Evolutionary conservation across 768 basidiomycete species (phyloP).

Genomic region (Gelatoporia subvermispora): DNA sequence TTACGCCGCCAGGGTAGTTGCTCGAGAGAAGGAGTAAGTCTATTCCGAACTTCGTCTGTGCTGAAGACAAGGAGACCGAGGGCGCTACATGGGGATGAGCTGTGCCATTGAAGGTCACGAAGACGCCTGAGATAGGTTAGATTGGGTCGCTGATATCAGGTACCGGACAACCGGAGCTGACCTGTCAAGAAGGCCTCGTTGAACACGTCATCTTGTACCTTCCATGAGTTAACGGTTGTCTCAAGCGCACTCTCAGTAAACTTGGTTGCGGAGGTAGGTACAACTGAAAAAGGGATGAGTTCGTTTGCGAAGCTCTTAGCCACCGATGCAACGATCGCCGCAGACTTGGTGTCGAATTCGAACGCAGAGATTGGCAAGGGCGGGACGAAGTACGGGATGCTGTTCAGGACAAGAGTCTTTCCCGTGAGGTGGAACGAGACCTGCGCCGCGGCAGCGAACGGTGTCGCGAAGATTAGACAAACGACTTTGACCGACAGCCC

Average conservation of each 20-base stretch:
- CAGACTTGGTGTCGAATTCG: background rate
- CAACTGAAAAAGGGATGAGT: slow-evolving; percentile 23
- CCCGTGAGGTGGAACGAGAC: slow-evolving; percentile 10
- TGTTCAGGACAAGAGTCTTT: slow-evolving; percentile 10
- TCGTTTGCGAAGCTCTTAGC: slow-evolving; percentile 1
- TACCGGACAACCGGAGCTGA: background rate
- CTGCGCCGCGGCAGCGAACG: slow-evolving; percentile 1
- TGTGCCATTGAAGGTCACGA: slow-evolving; percentile 15
- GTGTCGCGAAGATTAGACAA: background rate
- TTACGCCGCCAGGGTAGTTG: slow-evolving; percentile 7
- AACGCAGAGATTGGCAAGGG: slow-evolving; percentile 13
- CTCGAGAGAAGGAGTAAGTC: slow-evolving; percentile 12
- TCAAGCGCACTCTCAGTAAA: slow-evolving; percentile 14
- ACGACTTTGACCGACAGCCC: no score
- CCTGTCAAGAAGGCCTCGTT: slow-evolving; percentile 18
- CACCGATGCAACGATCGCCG: background rate
- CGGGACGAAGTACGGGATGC: slow-evolving; percentile 15
- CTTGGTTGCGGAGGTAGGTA: slow-evolving; percentile 9
- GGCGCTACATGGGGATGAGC: background rate
- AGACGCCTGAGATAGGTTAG: slow-evolving; percentile 13
- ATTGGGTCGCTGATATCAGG: no score
- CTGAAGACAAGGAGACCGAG: slow-evolving; percentile 2
- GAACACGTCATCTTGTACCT: slow-evolving; percentile 22
- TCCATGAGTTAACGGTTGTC: slow-evolving; percentile 9
- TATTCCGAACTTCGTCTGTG: slow-evolving; percentile 9